Conservation (phyloP, 306 rosid species). For the Sophora flavescens region DNA sequence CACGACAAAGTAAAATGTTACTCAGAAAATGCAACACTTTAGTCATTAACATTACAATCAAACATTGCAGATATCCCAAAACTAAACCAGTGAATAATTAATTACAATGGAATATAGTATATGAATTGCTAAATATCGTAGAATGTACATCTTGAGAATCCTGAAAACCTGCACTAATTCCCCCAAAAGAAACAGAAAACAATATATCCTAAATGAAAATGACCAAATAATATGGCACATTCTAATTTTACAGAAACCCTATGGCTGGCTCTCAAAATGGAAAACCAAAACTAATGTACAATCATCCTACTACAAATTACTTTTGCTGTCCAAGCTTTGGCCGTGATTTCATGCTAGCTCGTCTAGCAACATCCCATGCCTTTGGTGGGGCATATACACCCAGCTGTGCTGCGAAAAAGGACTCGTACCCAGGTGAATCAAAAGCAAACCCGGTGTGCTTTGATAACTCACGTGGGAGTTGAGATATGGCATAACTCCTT, state of each 20-base stretch:
- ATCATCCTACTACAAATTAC: conserved; percentile 51
- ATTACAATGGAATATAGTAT: neutral
- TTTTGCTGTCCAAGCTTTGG: conserved; percentile 61
- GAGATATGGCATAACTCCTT: conserved; percentile 84
- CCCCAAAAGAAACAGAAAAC: conserved; percentile 8
- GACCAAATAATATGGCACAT: conserved; percentile 51
- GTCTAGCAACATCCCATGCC: conserved; percentile 97
- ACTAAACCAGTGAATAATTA: neutral
- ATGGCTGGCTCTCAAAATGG: conserved; percentile 51
- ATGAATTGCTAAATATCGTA: conserved; percentile 42
- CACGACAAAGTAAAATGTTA: neutral
- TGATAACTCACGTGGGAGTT: conserved; percentile 80
- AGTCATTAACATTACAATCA: neutral
- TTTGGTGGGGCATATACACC: conserved; percentile 85
- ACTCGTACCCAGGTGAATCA: conserved; percentile 94
- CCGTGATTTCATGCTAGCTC: conserved; percentile 81
- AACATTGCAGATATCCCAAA: conserved; percentile 10
- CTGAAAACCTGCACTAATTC: conserved; percentile 43
- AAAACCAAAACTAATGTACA: conserved; percentile 65
- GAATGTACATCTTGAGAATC: conserved; percentile 54
- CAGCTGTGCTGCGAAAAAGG: conserved; percentile 86
- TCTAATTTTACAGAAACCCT: conserved; percentile 66
- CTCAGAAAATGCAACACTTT: neutral
- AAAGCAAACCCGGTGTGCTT: conserved; percentile 97
- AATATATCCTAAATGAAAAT: conserved; percentile 36